phyloP scores from a whole-genome alignment of 352 stramenopile species.

The Globisporangium irregulare region DNA sequence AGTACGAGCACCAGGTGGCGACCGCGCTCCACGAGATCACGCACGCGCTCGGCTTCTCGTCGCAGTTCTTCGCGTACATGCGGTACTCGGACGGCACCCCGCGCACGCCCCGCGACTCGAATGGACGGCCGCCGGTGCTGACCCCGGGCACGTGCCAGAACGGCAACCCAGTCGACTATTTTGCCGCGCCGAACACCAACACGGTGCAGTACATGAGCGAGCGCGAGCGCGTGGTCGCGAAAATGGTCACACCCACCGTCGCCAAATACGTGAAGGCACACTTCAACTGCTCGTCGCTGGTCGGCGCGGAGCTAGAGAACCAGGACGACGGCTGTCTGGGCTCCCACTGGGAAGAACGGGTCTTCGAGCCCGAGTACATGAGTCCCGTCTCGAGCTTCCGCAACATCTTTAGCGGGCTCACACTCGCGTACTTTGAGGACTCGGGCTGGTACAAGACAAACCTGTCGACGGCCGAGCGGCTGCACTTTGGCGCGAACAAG shows the following conservation, averaged over 20 bases:
- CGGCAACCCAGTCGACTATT: slow-evolving; percentile 42
- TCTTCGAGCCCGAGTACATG: slow-evolving; percentile 86
- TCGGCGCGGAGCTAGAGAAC: slow-evolving; percentile 74
- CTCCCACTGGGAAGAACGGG: slow-evolving; percentile 81
- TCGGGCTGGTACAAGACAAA: slow-evolving; percentile 82
- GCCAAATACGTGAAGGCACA: slow-evolving; percentile 55
- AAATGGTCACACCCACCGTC: slow-evolving; percentile 68
- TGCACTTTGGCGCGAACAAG: slow-evolving; percentile 65
- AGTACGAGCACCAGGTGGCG: slow-evolving; percentile 61
- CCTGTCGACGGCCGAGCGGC: slow-evolving; percentile 34
- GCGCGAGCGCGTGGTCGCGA: slow-evolving; percentile 50
- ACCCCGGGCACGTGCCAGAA: slow-evolving; percentile 44
- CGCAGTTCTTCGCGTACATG: slow-evolving; percentile 78
- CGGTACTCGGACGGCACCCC: slow-evolving; percentile 59
- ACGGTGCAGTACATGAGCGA: slow-evolving; percentile 62
- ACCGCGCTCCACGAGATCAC: slow-evolving; percentile 84
- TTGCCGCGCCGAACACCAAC: slow-evolving; percentile 26
- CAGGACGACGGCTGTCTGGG: slow-evolving; percentile 71
- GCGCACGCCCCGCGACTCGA: slow-evolving; percentile 50
- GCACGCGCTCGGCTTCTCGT: slow-evolving; percentile 75
- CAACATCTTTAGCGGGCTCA: slow-evolving; percentile 69
- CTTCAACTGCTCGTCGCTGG: slow-evolving; percentile 59
- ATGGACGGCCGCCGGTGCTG: slow-evolving; percentile 29
- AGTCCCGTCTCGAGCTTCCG: slow-evolving; percentile 69
- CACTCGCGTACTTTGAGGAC: slow-evolving; percentile 80